phyloP scores from a whole-genome alignment of 192 early-diverging fungal genomes.

The Linnemannia zychae region DNA sequence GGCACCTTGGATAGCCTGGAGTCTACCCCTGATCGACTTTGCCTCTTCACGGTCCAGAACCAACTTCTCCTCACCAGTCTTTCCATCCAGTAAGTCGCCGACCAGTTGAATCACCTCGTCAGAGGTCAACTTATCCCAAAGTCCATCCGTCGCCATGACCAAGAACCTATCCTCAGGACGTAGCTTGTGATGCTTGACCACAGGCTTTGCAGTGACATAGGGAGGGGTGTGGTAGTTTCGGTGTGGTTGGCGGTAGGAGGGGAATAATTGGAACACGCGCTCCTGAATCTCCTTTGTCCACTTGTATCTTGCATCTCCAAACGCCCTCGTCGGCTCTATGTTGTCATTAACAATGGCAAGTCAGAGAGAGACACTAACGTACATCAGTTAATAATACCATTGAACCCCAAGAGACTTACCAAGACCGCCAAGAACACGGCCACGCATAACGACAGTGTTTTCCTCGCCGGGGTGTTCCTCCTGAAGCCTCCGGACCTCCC shows the following conservation, averaged over 20 bases:
- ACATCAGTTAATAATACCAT: no score
- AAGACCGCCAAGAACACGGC: slow-evolving; percentile 73
- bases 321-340: slow-evolving; percentile 68
- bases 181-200: slow-evolving; percentile 73
- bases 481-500: slow-evolving; percentile 66
- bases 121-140: slow-evolving; percentile 83
- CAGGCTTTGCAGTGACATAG: slow-evolving; percentile 86
- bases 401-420: slow-evolving; percentile 12
- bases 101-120: slow-evolving; percentile 70
- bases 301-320: slow-evolving; percentile 75
- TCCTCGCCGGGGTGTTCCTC: slow-evolving; percentile 84
- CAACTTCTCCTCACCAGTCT: slow-evolving; percentile 27
- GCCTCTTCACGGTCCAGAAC: slow-evolving; percentile 36
- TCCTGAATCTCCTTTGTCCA: slow-evolving; percentile 53
- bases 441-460: slow-evolving; percentile 64
- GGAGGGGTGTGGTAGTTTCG: slow-evolving; percentile 73
- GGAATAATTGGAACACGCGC: slow-evolving; percentile 51
- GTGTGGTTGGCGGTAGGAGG: slow-evolving; percentile 51
- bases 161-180: slow-evolving; percentile 75
- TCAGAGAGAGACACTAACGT: not conserved
- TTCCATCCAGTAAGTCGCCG: slow-evolving; percentile 59
- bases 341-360: no score
- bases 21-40: slow-evolving; percentile 9
- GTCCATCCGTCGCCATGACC: slow-evolving; percentile 87
- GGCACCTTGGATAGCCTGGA: slow-evolving; percentile 18